Evolutionary conservation across 169 alveolate species (phyloP).

Genomic region (Cyclospora cayetanensis): DNA sequence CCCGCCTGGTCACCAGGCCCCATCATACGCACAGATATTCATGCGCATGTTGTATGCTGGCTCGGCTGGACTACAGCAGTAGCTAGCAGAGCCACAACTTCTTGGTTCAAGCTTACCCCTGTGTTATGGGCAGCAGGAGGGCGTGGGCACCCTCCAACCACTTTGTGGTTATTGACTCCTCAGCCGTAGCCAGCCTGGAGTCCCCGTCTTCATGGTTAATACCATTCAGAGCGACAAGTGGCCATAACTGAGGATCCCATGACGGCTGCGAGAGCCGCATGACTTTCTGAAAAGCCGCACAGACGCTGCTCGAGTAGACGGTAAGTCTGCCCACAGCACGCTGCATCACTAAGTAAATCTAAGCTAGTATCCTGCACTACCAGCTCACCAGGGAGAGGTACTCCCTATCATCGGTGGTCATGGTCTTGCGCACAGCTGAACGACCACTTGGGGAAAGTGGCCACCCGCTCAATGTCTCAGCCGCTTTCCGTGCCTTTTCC

Average conservation of each 20-base stretch:
- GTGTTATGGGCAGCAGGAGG: slow-evolving; percentile 62
- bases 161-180: slow-evolving; percentile 15
- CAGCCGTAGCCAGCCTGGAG: background rate
- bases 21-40: too few relatives aligned
- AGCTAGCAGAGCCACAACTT: too few relatives aligned
- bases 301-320: background rate
- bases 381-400: slow-evolving; percentile 46
- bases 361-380: background rate
- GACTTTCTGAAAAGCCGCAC: slow-evolving; percentile 52
- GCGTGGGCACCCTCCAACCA: slow-evolving; percentile 63
- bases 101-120: slow-evolving; percentile 71
- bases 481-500: too few relatives aligned
- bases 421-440: background rate
- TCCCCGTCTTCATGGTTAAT: background rate
- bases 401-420: slow-evolving; percentile 48
- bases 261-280: slow-evolving; percentile 73
- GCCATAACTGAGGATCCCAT: slow-evolving; percentile 61
- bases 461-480: too few relatives aligned
- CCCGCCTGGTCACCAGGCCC: slow-evolving; percentile 27
- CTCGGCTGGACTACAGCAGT: too few relatives aligned
- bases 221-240: slow-evolving; percentile 35
- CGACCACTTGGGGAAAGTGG: background rate
- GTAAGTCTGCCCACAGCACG: background rate
- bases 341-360: background rate
- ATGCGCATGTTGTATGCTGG: too few relatives aligned